A percentile compares a stretch with the other conserved stretches of the same genome.
These are phyloP conservation scores for Verticillium albo-atrum DNA, from an alignment of 2,329 filamentous ascomycete species.

Conservation along the genomic window DNA sequence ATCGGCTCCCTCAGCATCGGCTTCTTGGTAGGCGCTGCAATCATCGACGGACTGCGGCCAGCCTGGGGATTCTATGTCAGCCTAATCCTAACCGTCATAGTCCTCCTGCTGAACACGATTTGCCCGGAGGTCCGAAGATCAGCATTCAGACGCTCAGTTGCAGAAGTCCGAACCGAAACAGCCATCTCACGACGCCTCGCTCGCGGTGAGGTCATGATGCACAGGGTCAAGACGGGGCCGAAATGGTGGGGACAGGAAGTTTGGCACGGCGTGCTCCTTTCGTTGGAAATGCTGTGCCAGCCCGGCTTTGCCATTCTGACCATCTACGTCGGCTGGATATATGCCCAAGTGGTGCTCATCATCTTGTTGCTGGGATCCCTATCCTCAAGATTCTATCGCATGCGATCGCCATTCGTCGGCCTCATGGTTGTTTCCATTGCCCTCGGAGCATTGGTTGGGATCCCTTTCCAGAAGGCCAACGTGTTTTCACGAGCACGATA, in stretches of 20 bases:
- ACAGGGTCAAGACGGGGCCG: constrained; percentile 66
- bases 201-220: constrained; percentile 72
- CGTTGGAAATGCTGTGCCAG: constrained; percentile 67
- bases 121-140: constrained; percentile 69
- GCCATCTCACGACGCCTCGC: constrained; percentile 55
- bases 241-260: constrained; percentile 76
- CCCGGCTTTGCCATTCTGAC: constrained; percentile 69
- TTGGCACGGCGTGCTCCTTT: constrained; percentile 63
- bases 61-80: constrained; percentile 74
- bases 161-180: constrained; percentile 54
- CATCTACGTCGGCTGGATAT: constrained; percentile 74
- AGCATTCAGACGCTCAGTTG: constrained; percentile 62
- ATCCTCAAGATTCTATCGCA: constrained; percentile 63
- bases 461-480: constrained; percentile 70
- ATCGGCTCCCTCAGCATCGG: constrained; percentile 68
- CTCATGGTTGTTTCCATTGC: constrained; percentile 62
- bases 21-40: constrained; percentile 65
- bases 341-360: constrained; percentile 69
- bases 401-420: constrained; percentile 61
- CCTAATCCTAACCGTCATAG: constrained; percentile 60
- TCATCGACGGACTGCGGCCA: constrained; percentile 61
- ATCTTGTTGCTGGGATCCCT: constrained; percentile 69
- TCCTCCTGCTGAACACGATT: constrained; percentile 65
- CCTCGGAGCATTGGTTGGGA: constrained; percentile 63
- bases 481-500: constrained; percentile 62